Evolutionary conservation across 2,329 filamentous ascomycete species (phyloP), one percentile per base, ranked within the genome.

Genomic region (Penicillium brasilianum): DNA sequence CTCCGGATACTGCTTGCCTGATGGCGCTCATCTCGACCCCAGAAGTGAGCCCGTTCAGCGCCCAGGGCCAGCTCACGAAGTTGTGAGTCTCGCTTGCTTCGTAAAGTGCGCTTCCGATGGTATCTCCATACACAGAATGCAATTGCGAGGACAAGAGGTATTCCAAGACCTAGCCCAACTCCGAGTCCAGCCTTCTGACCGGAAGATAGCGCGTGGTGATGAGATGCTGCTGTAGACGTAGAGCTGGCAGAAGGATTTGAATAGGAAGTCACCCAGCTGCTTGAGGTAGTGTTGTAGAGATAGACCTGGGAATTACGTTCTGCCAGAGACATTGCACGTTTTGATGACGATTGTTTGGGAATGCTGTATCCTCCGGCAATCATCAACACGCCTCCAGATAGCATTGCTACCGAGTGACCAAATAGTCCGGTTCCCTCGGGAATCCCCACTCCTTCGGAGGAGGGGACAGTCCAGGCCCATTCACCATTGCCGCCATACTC

Each of bases 91-190:
- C 85, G 80, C 25, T 73, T 61, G 56, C 73, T 75, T 54, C 77
- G 75, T 22, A 71, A 71, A 14, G 73, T 76, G 14, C 81, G 80
- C 63, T 82, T 82, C n/a, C 80, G 79, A 34, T 78, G 80, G 58
- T 83, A 85, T 60, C 83, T 82, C 57, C 84, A 78, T 58, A 77
- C 82, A 20, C 84, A 67, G 0, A 85, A 25, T 2, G 83, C 65
- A 0, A 83, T 76, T 0, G 80, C 74, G 9, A 87, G 62, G 2
- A 86, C 69, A 1, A 85, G 78, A 0, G 84, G 77, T 1, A 89
- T 71, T 1, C 88, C 89, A 1, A 92, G 75, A 1, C 89, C 88
- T 1, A 92, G 72, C 0, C 89, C 89, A 2, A 89, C 76, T 0
- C 88, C 88, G 0, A 91, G 77, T 0, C 88, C 87, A 4, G 89